Conservation (phyloP, 352 stramenopile species). For the Phytophthora ohioensis region DNA sequence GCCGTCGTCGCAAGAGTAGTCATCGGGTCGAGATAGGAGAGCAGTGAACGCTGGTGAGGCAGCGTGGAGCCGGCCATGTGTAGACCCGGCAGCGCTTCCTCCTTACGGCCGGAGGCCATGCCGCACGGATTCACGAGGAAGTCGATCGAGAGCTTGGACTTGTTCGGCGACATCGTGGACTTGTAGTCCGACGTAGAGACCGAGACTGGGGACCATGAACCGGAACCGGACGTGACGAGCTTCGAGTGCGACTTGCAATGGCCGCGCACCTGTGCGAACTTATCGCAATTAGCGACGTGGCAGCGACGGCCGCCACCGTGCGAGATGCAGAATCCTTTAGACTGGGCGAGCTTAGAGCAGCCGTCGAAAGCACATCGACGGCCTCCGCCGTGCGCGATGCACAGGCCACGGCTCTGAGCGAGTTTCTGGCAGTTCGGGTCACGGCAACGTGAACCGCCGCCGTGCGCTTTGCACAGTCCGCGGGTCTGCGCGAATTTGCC, state of each 20-base stretch:
- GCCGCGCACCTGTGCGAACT: constrained; percentile 86
- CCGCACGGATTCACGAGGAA: constrained; percentile 56
- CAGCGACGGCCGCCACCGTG: constrained; percentile 78
- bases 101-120: constrained; percentile 5
- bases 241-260: constrained; percentile 87
- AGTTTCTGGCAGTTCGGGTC: constrained; percentile 78
- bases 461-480: constrained; percentile 83
- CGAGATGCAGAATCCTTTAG: constrained; percentile 84
- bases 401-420: constrained; percentile 76
- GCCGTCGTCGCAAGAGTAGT: constrained; percentile 25
- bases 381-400: constrained; percentile 79
- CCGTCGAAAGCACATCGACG: constrained; percentile 72
- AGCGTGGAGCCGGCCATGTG: constrained; percentile 9
- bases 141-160: constrained; percentile 60
- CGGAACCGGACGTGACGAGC: constrained; percentile 37
- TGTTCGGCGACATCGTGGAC: constrained; percentile 32
- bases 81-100: constrained; percentile 12
- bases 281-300: constrained; percentile 73
- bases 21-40: constrained; percentile 44
- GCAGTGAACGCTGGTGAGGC: constrained; percentile 36
- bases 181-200: constrained; percentile 1
- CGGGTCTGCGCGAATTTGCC: constrained; percentile 83
- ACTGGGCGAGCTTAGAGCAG: constrained; percentile 79
- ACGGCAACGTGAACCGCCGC: constrained; percentile 81
- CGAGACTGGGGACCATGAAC: constrained; percentile 35